These are phyloP conservation scores for Paramecium primaurelia DNA, from an alignment of 73 alveolate species.

Conservation along the genomic window DNA sequence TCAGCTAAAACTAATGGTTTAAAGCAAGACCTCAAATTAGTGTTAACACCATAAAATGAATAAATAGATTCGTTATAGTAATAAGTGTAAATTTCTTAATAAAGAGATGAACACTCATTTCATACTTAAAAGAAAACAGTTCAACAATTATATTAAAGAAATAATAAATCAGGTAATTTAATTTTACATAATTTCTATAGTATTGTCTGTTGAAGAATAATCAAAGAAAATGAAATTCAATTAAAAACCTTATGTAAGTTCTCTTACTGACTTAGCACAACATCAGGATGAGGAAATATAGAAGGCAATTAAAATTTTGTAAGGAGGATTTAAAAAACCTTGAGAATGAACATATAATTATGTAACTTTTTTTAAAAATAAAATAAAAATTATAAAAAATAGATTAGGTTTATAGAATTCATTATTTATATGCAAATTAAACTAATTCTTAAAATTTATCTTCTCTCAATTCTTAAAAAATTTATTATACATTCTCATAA, in stretches of 20 bases:
- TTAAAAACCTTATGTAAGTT: neutral
- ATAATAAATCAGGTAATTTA: neutral
- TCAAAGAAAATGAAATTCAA: neutral
- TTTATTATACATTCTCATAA: neutral
- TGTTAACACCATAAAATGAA: neutral
- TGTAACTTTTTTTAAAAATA: neutral
- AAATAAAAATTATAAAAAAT: neutral
- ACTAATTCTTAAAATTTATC: slow-evolving; percentile 24
- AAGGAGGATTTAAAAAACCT: neutral
- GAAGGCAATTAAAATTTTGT: neutral
- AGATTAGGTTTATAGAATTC: neutral
- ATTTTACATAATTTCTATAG: neutral
- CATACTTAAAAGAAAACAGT: neutral
- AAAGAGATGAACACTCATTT: neutral
- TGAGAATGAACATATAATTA: neutral
- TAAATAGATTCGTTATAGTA: neutral
- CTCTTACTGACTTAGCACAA: neutral
- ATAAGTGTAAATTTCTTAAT: neutral
- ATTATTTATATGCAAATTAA: neutral
- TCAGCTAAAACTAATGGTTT: neutral
- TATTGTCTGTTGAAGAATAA: neutral
- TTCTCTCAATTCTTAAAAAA: neutral
- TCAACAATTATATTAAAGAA: neutral
- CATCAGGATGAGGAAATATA: neutral
- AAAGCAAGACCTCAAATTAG: neutral